These are phyloP conservation scores for Eleusine coracana DNA, from an alignment of 176 grass and related monocot species.

Conservation along the genomic window DNA sequence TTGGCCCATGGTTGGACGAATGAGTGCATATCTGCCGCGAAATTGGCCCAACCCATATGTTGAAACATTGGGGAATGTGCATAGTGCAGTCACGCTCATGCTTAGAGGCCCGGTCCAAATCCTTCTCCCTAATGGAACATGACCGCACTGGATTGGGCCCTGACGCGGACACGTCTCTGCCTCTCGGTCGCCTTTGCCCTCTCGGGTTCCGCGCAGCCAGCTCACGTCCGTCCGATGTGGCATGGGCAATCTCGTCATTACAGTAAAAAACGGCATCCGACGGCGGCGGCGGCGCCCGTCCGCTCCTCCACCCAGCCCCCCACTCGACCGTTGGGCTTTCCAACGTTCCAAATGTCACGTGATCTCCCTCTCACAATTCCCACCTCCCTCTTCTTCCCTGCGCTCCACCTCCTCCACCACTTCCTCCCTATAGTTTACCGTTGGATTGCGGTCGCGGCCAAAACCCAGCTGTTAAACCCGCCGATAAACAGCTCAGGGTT, in stretches of 20 bases:
- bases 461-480: constrained; percentile 26
- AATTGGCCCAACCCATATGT: too few species aligned
- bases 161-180: not conserved
- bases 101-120: not conserved
- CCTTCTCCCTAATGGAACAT: not conserved
- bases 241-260: not conserved
- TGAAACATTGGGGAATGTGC: not conserved
- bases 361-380: not conserved
- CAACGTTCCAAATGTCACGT: constrained; percentile 46
- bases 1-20: too few species aligned
- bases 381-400: not conserved
- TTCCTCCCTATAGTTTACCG: constrained; percentile 26
- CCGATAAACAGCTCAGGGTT: not conserved
- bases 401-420: not conserved
- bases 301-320: not conserved
- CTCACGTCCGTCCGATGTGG: not conserved
- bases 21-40: too few species aligned
- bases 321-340: constrained; percentile 37
- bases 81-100: not conserved
- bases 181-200: not conserved
- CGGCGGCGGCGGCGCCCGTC: not conserved
- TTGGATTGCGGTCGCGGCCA: constrained; percentile 1
- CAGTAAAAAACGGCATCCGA: not conserved
- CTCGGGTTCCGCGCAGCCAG: not conserved
- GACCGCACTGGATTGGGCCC: not conserved